Evolutionary conservation across 2,329 filamentous ascomycete species (phyloP).

Genomic region (Cladobotryum mycophilum): DNA sequence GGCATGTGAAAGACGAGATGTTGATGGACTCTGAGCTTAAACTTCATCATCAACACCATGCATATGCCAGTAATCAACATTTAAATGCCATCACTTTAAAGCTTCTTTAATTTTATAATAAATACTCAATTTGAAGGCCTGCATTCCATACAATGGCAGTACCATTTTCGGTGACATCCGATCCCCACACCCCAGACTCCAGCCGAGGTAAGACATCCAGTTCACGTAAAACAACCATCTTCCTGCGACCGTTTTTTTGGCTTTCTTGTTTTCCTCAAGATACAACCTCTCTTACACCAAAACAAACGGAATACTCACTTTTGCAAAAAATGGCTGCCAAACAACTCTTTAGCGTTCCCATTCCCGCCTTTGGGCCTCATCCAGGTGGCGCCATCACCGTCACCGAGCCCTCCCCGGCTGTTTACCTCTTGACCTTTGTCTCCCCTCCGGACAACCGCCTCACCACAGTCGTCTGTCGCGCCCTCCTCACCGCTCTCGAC

Average conservation of each 20-base stretch:
- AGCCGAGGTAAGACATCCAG: neutral
- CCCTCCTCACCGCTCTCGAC: slow-evolving; percentile 66
- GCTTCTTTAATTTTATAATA: too few species aligned
- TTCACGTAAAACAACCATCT: neutral
- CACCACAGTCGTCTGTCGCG: slow-evolving; percentile 59
- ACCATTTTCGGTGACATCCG: too few species aligned
- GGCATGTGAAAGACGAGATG: too few species aligned
- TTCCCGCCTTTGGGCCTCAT: slow-evolving; percentile 43
- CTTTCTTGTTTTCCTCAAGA: neutral
- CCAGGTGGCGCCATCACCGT: slow-evolving; percentile 54
- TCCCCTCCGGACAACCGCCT: slow-evolving; percentile 73
- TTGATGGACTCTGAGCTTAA: too few species aligned
- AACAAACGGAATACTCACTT: too few species aligned
- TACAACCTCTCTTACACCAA: neutral
- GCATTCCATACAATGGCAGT: too few species aligned
- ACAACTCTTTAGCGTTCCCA: slow-evolving; percentile 39
- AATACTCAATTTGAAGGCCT: too few species aligned
- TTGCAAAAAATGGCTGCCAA: slow-evolving; percentile 16
- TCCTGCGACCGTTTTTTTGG: neutral
- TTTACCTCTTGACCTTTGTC: slow-evolving; percentile 68
- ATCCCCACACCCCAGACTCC: too few species aligned
- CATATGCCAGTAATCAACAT: too few species aligned
- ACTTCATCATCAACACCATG: too few species aligned
- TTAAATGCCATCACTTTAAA: too few species aligned
- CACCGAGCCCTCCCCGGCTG: slow-evolving; percentile 51